These are phyloP conservation scores for Aegilops umbellulata DNA, from an alignment of 176 grass and related monocot genomes.

Conservation along the genomic window DNA sequence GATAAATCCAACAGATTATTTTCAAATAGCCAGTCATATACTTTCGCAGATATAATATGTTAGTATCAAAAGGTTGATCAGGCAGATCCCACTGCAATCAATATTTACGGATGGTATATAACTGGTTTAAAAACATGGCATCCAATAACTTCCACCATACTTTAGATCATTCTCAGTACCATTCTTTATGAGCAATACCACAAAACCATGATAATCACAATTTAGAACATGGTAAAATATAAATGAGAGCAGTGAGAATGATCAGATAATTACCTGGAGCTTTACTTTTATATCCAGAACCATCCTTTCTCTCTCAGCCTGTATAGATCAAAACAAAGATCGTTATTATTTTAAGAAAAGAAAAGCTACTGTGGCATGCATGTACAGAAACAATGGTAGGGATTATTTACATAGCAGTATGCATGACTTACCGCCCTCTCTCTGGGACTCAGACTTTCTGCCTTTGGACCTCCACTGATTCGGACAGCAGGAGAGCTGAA, in stretches of 20 bases:
- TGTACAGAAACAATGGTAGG: constrained; percentile 2
- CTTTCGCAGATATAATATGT: too few species aligned
- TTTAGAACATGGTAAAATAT: constrained; percentile 2
- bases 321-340: constrained; percentile 28
- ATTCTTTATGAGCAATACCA: constrained; percentile 11
- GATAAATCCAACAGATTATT: too few species aligned
- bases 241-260: constrained; percentile 19
- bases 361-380: constrained; percentile 9
- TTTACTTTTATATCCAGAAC: constrained; percentile 99
- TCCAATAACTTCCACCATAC: constrained; percentile 11
- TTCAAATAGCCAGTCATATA: too few species aligned
- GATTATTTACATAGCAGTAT: constrained; percentile 22
- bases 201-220: not conserved
- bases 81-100: not conserved
- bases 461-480: constrained; percentile 62
- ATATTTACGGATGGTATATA: not conserved
- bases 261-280: constrained; percentile 70
- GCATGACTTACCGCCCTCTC: constrained; percentile 83
- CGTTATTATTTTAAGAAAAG: not conserved
- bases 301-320: constrained; percentile 97
- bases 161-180: constrained; percentile 10
- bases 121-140: not conserved
- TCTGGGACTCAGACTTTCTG: constrained; percentile 92
- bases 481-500: constrained; percentile 58
- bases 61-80: not conserved